phyloP scores from a whole-genome alignment of 805 yeast genomes.

The Pichia gijzeniarum region DNA sequence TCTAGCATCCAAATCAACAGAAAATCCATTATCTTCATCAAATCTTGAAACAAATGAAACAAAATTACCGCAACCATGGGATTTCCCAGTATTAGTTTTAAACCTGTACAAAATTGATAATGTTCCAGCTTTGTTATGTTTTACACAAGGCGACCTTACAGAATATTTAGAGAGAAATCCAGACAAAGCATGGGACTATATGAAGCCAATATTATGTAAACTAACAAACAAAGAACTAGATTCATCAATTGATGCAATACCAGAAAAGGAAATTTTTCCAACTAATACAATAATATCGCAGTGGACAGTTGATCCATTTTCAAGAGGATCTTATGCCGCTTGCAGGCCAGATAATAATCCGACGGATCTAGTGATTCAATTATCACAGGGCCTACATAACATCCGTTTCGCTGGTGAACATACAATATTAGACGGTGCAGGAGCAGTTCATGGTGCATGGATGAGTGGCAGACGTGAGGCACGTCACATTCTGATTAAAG shows the following conservation, averaged over 20 bases:
- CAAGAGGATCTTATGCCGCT: constrained; percentile 79
- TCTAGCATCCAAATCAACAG: neutral
- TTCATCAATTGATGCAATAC: constrained; percentile 19
- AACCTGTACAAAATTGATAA: constrained; percentile 47
- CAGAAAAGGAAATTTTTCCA: constrained; percentile 25
- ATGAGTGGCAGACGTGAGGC: constrained; percentile 46
- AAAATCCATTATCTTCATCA: no score
- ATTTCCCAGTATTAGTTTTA: constrained; percentile 55
- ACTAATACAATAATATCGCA: constrained; percentile 44
- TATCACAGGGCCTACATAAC: constrained; percentile 50
- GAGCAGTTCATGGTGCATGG: constrained; percentile 92
- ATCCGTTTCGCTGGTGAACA: constrained; percentile 91
- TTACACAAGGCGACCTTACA: constrained; percentile 72
- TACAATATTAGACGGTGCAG: constrained; percentile 78
- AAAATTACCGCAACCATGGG: constrained; percentile 39
- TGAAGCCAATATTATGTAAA: constrained; percentile 44
- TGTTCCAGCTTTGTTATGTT: constrained; percentile 51
- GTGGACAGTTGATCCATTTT: constrained; percentile 78
- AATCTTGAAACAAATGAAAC: neutral
- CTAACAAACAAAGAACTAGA: constrained; percentile 11
- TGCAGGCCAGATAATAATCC: constrained; percentile 67
- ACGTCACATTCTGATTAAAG: constrained; percentile 16
- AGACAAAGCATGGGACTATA: constrained; percentile 47
- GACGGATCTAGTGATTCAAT: constrained; percentile 50
- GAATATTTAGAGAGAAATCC: constrained; percentile 49